Conservation (phyloP, 495 filamentous ascomycete species). For the Xylaria cubensis region DNA sequence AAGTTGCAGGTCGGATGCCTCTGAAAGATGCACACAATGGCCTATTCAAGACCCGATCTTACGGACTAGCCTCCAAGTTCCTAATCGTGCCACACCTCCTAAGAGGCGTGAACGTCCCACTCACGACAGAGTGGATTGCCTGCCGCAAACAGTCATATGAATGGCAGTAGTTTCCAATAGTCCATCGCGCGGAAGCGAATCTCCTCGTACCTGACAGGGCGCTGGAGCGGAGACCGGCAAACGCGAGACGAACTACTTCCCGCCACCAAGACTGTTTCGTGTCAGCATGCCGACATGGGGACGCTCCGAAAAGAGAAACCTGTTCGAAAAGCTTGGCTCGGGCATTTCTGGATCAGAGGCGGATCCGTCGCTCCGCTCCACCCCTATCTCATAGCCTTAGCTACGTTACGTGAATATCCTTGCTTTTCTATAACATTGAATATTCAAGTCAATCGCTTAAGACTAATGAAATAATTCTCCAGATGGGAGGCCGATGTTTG, state of each 20-base stretch:
- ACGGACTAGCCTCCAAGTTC: conserved; percentile 15
- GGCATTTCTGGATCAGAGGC: conserved; percentile 17
- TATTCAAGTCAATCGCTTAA: neutral
- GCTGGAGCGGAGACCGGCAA: conserved; percentile 14
- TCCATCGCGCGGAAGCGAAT: neutral
- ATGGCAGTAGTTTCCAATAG: neutral
- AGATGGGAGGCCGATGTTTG: neutral
- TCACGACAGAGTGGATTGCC: neutral
- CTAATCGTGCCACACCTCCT: conserved; percentile 6
- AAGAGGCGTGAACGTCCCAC: neutral
- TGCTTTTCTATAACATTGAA: neutral
- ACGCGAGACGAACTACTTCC: conserved; percentile 12
- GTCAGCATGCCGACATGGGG: conserved; percentile 22
- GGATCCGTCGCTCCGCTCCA: conserved; percentile 25
- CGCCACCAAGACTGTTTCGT: conserved; percentile 20
- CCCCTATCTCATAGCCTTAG: neutral
- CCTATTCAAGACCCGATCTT: conserved; percentile 25
- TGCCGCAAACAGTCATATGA: neutral
- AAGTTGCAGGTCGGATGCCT: conserved; percentile 6
- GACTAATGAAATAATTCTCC: neutral
- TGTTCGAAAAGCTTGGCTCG: conserved; percentile 22
- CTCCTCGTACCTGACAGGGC: conserved; percentile 18
- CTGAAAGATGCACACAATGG: conserved; percentile 16
- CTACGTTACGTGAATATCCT: neutral
- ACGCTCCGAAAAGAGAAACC: conserved; percentile 3